Conservation (phyloP, 140 eudicot species). For the Flaveria floridana region DNA sequence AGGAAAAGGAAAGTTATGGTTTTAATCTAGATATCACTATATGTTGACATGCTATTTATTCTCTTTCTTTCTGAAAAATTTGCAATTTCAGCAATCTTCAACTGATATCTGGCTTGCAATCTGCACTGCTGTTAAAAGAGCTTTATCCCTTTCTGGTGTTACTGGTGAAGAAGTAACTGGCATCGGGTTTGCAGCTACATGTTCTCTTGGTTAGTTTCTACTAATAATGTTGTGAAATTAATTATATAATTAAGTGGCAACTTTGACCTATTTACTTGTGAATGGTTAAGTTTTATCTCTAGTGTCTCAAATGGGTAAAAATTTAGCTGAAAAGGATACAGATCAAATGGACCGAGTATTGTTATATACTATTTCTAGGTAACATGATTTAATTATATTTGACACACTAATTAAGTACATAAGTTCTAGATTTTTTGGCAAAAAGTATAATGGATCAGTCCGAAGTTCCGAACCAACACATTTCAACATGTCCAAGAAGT, state of each 20-base stretch:
- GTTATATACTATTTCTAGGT: not conserved
- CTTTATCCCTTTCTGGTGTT: constrained; percentile 66
- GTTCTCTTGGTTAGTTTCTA: constrained; percentile 79
- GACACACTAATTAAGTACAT: not conserved
- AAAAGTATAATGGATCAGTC: not conserved
- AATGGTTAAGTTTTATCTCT: not conserved
- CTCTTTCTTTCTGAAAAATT: constrained; percentile 16
- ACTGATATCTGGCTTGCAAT: constrained; percentile 99
- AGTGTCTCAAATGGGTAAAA: not conserved
- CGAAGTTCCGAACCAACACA: not conserved
- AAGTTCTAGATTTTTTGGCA: not conserved
- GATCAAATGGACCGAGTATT: not conserved
- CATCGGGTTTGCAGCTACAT: constrained; percentile 96
- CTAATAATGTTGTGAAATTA: constrained; percentile 14
- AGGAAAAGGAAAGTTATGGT: not conserved
- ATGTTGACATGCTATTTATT: constrained; percentile 13
- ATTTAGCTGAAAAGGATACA: not conserved
- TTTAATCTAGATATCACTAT: not conserved
- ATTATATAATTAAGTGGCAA: constrained; percentile 12
- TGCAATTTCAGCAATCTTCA: constrained; percentile 82
- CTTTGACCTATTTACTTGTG: not conserved
- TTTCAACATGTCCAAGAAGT: not conserved
- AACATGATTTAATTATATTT: not conserved
- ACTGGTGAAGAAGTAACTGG: constrained; percentile 76
- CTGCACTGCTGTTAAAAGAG: constrained; percentile 90